phyloP scores from a whole-genome alignment of 148 eudicot genomes.

The Rhododendron griersonianum region DNA sequence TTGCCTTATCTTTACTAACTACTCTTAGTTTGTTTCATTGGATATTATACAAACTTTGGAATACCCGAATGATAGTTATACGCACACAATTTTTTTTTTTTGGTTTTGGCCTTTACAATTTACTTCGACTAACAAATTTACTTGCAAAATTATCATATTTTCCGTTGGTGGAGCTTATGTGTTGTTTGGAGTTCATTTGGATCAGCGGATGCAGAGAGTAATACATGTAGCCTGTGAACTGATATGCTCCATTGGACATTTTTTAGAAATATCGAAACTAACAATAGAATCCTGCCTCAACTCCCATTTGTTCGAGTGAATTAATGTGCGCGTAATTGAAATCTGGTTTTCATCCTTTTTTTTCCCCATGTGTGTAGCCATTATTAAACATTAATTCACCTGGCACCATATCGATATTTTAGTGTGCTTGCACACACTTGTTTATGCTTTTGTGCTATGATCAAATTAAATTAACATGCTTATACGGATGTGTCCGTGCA shows the following conservation, averaged over 20 bases:
- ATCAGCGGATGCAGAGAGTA: not conserved
- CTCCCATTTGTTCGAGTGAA: not conserved
- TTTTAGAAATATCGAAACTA: not conserved
- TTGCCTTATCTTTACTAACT: no score
- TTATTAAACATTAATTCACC: not conserved
- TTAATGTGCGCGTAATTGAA: not conserved
- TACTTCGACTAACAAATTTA: no score
- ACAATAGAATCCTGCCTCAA: not conserved
- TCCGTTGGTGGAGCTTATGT: not conserved
- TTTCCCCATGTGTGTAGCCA: not conserved
- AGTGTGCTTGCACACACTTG: not conserved
- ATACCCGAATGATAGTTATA: no score
- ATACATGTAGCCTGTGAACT: not conserved
- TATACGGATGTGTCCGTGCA: slow-evolving; percentile 17
- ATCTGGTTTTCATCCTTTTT: not conserved
- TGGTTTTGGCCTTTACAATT: no score
- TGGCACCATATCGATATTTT: not conserved
- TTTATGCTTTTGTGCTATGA: not conserved
- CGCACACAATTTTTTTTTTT: no score
- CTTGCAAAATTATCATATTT: not conserved
- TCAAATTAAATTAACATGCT: not conserved
- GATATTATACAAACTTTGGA: no score
- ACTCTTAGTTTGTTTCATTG: no score
- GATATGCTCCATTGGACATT: not conserved
- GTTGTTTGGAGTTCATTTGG: not conserved